phyloP scores from a whole-genome alignment of 129 eudicot genomes.

The Chrysanthemum makinoi region DNA sequence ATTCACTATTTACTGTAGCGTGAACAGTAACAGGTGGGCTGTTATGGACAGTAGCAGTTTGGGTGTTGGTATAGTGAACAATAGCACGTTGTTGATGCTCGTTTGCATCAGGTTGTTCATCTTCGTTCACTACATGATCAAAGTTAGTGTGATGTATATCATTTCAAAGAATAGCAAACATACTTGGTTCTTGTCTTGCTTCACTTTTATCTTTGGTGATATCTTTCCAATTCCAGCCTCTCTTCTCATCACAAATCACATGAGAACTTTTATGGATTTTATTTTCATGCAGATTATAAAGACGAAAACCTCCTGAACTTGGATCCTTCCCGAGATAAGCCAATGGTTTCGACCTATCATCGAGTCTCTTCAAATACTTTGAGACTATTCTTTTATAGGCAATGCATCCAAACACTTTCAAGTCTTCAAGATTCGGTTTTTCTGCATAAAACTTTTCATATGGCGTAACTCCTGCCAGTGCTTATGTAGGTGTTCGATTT shows the following conservation, averaged over 20 bases:
- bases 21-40: neutral
- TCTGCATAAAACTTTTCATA: too few species aligned
- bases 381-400: constrained; percentile 2
- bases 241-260: neutral
- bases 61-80: too few species aligned
- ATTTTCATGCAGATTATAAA: neutral
- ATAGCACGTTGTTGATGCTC: too few species aligned
- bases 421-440: too few species aligned
- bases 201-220: neutral
- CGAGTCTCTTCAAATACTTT: constrained; percentile 6
- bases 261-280: neutral
- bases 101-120: too few species aligned
- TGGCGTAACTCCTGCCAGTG: neutral
- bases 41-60: neutral
- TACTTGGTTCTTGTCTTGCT: neutral
- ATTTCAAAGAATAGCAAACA: neutral
- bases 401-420: neutral
- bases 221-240: neutral
- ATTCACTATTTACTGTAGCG: neutral
- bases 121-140: too few species aligned
- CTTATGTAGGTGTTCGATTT: neutral
- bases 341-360: neutral
- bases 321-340: constrained; percentile 3
- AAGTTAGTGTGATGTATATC: neutral
- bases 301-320: neutral